Evolutionary conservation across 129 eudicot species (phyloP).

Genomic region (Escallonia rubra): DNA sequence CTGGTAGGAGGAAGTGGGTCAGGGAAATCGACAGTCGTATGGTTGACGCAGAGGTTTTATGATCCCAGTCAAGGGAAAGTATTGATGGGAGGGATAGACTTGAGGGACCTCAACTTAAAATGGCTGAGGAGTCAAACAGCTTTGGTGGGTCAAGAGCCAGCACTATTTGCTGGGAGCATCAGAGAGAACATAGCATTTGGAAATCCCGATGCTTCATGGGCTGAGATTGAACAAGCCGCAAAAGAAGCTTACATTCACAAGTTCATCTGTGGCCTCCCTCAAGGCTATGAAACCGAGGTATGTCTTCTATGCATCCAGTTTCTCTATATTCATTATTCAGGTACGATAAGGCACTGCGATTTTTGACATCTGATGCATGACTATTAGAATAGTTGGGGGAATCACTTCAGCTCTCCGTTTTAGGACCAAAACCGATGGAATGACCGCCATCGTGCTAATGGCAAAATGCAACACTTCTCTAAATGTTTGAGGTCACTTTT

Average conservation of each 20-base stretch:
- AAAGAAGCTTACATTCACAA: conserved; percentile 77
- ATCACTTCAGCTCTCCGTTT: too few species aligned
- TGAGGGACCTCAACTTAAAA: conserved; percentile 65
- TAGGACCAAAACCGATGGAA: too few species aligned
- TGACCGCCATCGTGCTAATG: too few species aligned
- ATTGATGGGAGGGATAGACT: conserved; percentile 54
- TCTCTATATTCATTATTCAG: background rate
- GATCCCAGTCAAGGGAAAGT: conserved; percentile 73
- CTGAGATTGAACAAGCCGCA: conserved; percentile 83
- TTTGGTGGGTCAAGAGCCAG: conserved; percentile 87
- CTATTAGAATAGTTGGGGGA: too few species aligned
- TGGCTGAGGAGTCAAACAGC: conserved; percentile 76
- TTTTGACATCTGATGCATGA: too few species aligned
- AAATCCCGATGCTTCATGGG: conserved; percentile 65
- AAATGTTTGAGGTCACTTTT: too few species aligned
- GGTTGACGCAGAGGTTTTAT: conserved; percentile 78
- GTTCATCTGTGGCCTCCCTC: conserved; percentile 78
- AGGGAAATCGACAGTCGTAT: conserved; percentile 74
- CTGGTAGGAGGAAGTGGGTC: conserved; percentile 84
- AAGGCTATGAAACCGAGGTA: conserved; percentile 87
- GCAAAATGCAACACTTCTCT: too few species aligned
- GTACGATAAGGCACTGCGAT: too few species aligned
- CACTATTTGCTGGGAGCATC: conserved; percentile 73
- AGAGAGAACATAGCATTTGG: conserved; percentile 74
- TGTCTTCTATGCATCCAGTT: background rate